Base-by-base conservation (phyloP, 139 green algal species). In the Yamagishiella unicocca region DNA sequence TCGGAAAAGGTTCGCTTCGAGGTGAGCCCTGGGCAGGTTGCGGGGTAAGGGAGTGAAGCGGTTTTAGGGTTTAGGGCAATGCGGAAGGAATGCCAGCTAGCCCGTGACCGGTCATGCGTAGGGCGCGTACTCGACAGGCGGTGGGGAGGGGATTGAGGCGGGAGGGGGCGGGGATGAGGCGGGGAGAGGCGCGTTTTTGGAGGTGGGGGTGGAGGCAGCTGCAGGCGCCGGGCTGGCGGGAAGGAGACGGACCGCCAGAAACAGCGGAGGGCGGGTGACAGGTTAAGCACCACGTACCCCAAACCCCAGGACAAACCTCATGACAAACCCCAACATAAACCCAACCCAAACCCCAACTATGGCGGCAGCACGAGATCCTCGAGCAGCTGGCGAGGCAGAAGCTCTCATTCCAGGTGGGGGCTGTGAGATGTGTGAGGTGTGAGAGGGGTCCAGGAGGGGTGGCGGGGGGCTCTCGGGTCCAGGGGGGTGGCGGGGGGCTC, bases 301-400 rank as follows among this genome's bases (percentile, higher is more conserved):
- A 58, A 12, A 12, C 50, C 14, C 50, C 50, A 12, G 14, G 50
- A 12, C 58, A 17, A 9, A 17, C 14, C 58, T 67, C 19, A 27
- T 67, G 22, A 29, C 29, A 9, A 42, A 8, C 64, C 6, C 64
- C 64, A 40, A 7, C n/a, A 40, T 43, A 22, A 40, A 72, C 40
- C 64, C 29, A 72, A 27, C 58, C 58, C 29, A 67, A 17, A 12
- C 12, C 43, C 10, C 45, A 40, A 46, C 38, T 58, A 17, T n/a
- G n/a, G n/a, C 4, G 37, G 25, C 88, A 93, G 85, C 90, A 93
- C 77, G 90, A 64, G 19, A 89, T 93, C 71, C 82, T 93, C 29
- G 12, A 25, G 4, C 90, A 93, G 89, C 89, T 93, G n/a, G 62
- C 67, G 4, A 38, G 84, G 35, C 88, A 91, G 88, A 46, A 66